Evolutionary conservation across 2,329 filamentous ascomycete genomes (phyloP).

Genomic region (Talaromyces funiculosus): DNA sequence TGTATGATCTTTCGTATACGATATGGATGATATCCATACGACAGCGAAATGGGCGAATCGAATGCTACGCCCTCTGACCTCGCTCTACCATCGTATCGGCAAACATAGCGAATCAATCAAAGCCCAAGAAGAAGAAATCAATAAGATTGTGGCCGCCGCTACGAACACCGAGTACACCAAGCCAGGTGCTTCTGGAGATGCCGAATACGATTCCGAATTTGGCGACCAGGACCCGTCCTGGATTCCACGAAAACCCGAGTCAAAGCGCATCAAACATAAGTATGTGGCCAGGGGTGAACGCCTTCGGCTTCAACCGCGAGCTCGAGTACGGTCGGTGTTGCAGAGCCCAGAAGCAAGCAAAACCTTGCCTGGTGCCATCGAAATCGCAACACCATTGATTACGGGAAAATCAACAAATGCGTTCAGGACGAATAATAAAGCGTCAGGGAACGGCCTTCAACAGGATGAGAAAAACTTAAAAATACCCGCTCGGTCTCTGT

Average conservation of each 20-base stretch:
- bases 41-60: slow-evolving; percentile 42
- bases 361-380: slow-evolving; percentile 36
- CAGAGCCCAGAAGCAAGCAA: slow-evolving; percentile 32
- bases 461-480: not conserved
- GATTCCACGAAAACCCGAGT: slow-evolving; percentile 31
- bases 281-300: slow-evolving; percentile 31
- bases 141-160: slow-evolving; percentile 5
- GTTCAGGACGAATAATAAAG: slow-evolving; percentile 13
- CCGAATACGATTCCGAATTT: slow-evolving; percentile 28
- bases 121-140: slow-evolving; percentile 17
- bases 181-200: slow-evolving; percentile 12
- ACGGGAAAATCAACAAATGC: slow-evolving; percentile 27
- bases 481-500: not conserved
- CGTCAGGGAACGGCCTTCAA: slow-evolving; percentile 14
- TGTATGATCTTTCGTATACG: not conserved
- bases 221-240: slow-evolving; percentile 36
- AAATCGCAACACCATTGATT: slow-evolving; percentile 39
- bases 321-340: slow-evolving; percentile 27
- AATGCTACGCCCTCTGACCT: slow-evolving; percentile 38
- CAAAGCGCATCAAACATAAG: slow-evolving; percentile 32
- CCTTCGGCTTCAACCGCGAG: slow-evolving; percentile 20
- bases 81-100: slow-evolving; percentile 36
- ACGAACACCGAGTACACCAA: slow-evolving; percentile 6
- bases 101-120: slow-evolving; percentile 35
- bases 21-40: slow-evolving; percentile 35